Conservation (phyloP, 768 basidiomycete species). For the Leccinum variicolor region DNA sequence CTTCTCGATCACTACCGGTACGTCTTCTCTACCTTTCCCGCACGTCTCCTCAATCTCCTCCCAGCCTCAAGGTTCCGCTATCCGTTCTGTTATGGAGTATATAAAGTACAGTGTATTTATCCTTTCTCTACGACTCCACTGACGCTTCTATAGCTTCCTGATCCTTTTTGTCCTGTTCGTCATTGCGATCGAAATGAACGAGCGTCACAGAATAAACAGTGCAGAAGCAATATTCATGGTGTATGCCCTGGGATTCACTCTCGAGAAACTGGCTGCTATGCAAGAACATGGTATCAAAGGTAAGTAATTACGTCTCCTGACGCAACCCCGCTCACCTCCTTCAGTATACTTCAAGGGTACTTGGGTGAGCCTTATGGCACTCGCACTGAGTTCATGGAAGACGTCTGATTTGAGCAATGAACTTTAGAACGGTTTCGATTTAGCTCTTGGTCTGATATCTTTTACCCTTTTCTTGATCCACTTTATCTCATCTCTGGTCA, state of each 20-base stretch:
- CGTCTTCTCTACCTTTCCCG: conserved; percentile 11
- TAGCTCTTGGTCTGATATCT: conserved; percentile 69
- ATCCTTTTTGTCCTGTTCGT: conserved; percentile 78
- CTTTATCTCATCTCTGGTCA: conserved; percentile 1
- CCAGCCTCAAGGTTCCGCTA: conserved; percentile 85
- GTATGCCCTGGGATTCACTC: conserved; percentile 76
- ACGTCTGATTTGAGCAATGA: conserved; percentile 11
- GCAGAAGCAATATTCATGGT: conserved; percentile 76
- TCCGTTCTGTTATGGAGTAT: conserved; percentile 89
- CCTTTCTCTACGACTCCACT: neutral
- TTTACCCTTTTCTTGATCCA: neutral
- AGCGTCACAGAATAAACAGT: conserved; percentile 56
- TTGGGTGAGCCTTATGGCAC: conserved; percentile 48
- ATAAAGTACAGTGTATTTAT: conserved; percentile 51
- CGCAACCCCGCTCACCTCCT: conserved; percentile 4
- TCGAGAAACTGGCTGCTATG: conserved; percentile 93
- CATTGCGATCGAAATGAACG: conserved; percentile 72
- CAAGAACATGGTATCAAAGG: conserved; percentile 94
- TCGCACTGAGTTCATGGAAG: conserved; percentile 7
- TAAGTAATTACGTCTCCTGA: conserved; percentile 21
- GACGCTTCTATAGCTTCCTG: conserved; percentile 51
- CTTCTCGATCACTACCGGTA: conserved; percentile 95
- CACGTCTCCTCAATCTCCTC: neutral
- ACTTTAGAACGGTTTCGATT: conserved; percentile 83
- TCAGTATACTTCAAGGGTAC: conserved; percentile 82